Percentiles rank a stretch among this genome's conserved stretches.
These are phyloP conservation scores for Nakazawaea laoshanensis DNA, from an alignment of 805 yeast genomes.

Conservation along the genomic window DNA sequence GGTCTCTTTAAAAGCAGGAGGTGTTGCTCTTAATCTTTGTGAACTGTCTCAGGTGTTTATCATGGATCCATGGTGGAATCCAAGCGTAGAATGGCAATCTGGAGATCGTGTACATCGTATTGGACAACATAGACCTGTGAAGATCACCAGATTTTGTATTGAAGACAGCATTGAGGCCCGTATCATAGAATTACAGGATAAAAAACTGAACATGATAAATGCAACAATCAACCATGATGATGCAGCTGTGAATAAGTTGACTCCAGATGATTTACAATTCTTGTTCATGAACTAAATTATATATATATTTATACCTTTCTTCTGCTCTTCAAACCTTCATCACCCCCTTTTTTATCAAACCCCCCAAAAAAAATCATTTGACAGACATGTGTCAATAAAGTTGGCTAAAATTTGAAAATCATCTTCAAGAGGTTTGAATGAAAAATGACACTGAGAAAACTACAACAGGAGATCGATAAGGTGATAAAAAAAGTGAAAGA, in stretches of 20 bases:
- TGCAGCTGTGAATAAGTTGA: slow-evolving; percentile 77
- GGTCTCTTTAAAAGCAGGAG: slow-evolving; percentile 96
- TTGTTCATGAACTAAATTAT: slow-evolving; percentile 64
- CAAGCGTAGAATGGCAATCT: slow-evolving; percentile 96
- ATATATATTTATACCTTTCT: neutral
- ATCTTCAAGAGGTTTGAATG: neutral
- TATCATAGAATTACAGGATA: slow-evolving; percentile 91
- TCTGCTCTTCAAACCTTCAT: neutral
- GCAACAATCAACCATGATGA: slow-evolving; percentile 94
- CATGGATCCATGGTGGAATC: slow-evolving; percentile 99
- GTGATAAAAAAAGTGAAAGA: slow-evolving; percentile 53
- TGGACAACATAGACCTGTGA: slow-evolving; percentile 91
- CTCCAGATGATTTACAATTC: slow-evolving; percentile 93
- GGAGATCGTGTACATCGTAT: slow-evolving; percentile 98
- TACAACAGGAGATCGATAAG: slow-evolving; percentile 49
- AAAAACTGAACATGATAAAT: slow-evolving; percentile 95
- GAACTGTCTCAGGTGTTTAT: slow-evolving; percentile 96
- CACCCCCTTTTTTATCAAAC: neutral
- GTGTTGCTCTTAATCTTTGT: slow-evolving; percentile 92
- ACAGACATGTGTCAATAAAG: neutral
- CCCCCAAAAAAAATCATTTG: neutral
- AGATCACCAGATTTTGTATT: slow-evolving; percentile 85
- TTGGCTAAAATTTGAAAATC: neutral
- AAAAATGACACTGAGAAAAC: slow-evolving; percentile 27
- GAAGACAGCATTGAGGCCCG: slow-evolving; percentile 96